Evolutionary conservation across 2,329 filamentous ascomycete genomes (phyloP), one percentile per base, ranked within the genome.

Genomic region (Elsinoe batatas): DNA sequence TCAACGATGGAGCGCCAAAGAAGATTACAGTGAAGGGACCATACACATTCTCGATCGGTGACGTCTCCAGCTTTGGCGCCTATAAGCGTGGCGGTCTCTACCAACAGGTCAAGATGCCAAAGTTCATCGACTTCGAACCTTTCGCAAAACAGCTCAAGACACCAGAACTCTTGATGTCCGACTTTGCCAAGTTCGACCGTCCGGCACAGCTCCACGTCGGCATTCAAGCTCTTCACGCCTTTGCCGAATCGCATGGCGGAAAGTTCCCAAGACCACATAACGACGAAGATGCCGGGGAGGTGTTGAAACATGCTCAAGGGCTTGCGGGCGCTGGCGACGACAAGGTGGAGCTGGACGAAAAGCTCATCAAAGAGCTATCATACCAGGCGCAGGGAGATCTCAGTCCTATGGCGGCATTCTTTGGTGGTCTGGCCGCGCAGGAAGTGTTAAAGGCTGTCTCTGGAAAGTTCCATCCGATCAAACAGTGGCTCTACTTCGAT

Each of bases 101-200:
- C 71, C 85, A 88, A 37, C 93, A 98, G 71, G 93, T 97, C 71
- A 98, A 97, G 79, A 96, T 96, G 91, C 93, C 93, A 51, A 95
- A 93, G 74, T 81, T 89, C 55, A 73, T 97, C 65, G 81, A 93
- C 68, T 98, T 97, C 73, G 88, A 95, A 74, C 78, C 83, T 38
- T 81, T 96, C 57, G 83, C 83, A 40, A 75, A 81, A 53, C 82
- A 95, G 58, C 72, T 96, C 56, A 88, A 88, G 71, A 87, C 89
- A 57, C 93, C 93, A 2, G 91, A 96, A 65, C 83, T 94, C 61
- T 74, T 97, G 65, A 82, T 95, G 58, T 95, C 93, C 18, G 93
- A 98, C 69, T 98, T 91, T 67, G 93, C 93, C 72, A 98, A 98
- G 72, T 97, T 96, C 62, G 93, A 97, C 70, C 86, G 93, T 44